Evolutionary conservation across 2,329 filamentous ascomycete species (phyloP), one percentile per base, ranked within the genome.

Genomic region (Coniella vitis): DNA sequence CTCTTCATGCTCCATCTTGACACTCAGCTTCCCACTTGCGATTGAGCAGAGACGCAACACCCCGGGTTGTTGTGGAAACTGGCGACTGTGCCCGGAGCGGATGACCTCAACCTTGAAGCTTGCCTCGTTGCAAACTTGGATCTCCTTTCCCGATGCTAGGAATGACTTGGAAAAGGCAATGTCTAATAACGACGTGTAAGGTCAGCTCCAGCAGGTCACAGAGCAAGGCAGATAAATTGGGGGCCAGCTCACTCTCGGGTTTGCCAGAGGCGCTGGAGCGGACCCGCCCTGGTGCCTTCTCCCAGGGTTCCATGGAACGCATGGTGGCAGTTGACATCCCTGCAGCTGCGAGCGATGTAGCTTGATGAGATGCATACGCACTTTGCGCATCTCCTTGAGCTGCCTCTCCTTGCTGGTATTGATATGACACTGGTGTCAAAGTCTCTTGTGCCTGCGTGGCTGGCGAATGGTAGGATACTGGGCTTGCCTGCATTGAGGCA

Each of bases 81-180:
- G 36, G 29, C 53, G 47, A 5, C 35, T 47, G 2, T 38, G 36
- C 4, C 63, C 61, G 0, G 59, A 48, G 31, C 40, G 20, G 29
- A 66, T 53, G 1, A 59, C 55, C 25, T 61, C 56, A 10, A 65
- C 55, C 17, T 56, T 58, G 50, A 60, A 57, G 2, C 54, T 41
- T 4, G 64, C 54, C 43, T 60, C 58, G 20, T 59, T 52, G 47
- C 54, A 55, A 13, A 64, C 55, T 7, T 47, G 54, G 4, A 61
- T 52, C 10, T 47, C 53, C 4, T 56, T 45, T 8, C 51, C 41
- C 3, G 54, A 52, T 5, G 55, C 56, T 7, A 66, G 56, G 48
- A 56, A 65, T 5, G 61, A 51, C 13, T 61, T 63, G 21, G 61
- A 65, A 41, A 60, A 63, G n/a, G 62, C 61, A 13, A 63, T 52